Percentiles rank a stretch among this genome's conserved stretches.
phyloP scores from a whole-genome alignment of 495 filamentous ascomycete genomes.

The Filosporella fistucella region DNA sequence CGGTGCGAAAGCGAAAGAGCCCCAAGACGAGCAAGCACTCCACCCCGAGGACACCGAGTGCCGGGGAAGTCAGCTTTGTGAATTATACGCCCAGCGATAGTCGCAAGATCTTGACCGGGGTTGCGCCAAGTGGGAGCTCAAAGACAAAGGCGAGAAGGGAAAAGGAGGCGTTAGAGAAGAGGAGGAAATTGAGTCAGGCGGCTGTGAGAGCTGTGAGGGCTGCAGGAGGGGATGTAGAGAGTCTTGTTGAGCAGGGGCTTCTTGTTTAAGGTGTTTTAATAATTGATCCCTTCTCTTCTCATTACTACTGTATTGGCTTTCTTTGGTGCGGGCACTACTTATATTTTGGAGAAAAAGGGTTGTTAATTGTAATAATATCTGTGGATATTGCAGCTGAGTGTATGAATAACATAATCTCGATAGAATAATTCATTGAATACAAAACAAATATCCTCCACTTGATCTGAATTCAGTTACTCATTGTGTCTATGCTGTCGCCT shows the following conservation, averaged over 20 bases:
- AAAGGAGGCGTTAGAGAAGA: constrained; percentile 76
- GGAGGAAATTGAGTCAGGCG: constrained; percentile 68
- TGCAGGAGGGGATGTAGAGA: constrained; percentile 70
- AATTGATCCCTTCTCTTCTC: too few relatives aligned
- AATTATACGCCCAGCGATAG: constrained; percentile 88
- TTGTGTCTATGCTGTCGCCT: too few relatives aligned
- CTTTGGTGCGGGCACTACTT: too few relatives aligned
- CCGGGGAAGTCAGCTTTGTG: constrained; percentile 65
- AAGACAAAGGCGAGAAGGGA: constrained; percentile 93
- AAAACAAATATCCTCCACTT: too few relatives aligned
- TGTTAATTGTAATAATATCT: too few relatives aligned
- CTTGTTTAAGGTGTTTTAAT: constrained; percentile 18
- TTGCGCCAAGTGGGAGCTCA: constrained; percentile 82
- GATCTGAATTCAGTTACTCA: too few relatives aligned
- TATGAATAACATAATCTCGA: too few relatives aligned
- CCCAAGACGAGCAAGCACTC: constrained; percentile 4
- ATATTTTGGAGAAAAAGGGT: too few relatives aligned
- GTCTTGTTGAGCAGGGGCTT: constrained; percentile 32
- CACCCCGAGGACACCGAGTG: background rate
- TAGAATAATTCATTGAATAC: too few relatives aligned
- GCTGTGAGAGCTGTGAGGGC: constrained; percentile 69
- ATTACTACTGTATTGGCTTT: too few relatives aligned
- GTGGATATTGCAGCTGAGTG: too few relatives aligned
- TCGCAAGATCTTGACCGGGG: constrained; percentile 77
- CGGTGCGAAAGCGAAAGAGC: constrained; percentile 14